These are phyloP conservation scores for Cladobotryum protrusum DNA, from an alignment of 2,329 filamentous ascomycete genomes.

Conservation along the genomic window DNA sequence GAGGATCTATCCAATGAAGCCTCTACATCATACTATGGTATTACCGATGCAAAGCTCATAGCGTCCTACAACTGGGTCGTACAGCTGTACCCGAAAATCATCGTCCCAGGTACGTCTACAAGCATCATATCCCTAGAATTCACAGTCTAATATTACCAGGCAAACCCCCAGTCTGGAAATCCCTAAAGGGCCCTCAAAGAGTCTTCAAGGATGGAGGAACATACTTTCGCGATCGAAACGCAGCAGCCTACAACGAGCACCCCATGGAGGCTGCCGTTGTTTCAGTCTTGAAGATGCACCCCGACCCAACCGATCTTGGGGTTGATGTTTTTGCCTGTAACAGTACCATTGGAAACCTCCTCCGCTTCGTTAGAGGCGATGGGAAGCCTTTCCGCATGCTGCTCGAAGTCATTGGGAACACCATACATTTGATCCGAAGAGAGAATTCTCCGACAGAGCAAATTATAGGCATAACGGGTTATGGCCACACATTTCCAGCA, in stretches of 20 bases:
- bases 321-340: slow-evolving; percentile 44
- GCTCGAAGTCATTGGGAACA: slow-evolving; percentile 48
- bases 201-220: slow-evolving; percentile 38
- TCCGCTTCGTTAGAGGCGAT: slow-evolving; percentile 45
- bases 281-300: slow-evolving; percentile 28
- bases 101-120: slow-evolving; percentile 32
- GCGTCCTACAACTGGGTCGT: slow-evolving; percentile 48
- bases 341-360: slow-evolving; percentile 55
- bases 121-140: neutral
- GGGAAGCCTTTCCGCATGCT: slow-evolving; percentile 51
- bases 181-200: slow-evolving; percentile 18
- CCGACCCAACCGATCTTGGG: slow-evolving; percentile 33
- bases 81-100: slow-evolving; percentile 34
- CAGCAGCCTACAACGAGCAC: slow-evolving; percentile 42
- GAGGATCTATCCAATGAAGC: slow-evolving; percentile 5
- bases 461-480: slow-evolving; percentile 51
- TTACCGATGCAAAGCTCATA: slow-evolving; percentile 33
- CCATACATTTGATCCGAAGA: slow-evolving; percentile 57
- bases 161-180: slow-evolving; percentile 27
- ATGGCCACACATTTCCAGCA: slow-evolving; percentile 61
- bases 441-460: slow-evolving; percentile 54
- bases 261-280: slow-evolving; percentile 45
- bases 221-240: slow-evolving; percentile 51
- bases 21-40: slow-evolving; percentile 12
- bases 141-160: slow-evolving; percentile 14